phyloP scores from a whole-genome alignment of 306 rosid genomes.

The Psophocarpus tetragonolobus region DNA sequence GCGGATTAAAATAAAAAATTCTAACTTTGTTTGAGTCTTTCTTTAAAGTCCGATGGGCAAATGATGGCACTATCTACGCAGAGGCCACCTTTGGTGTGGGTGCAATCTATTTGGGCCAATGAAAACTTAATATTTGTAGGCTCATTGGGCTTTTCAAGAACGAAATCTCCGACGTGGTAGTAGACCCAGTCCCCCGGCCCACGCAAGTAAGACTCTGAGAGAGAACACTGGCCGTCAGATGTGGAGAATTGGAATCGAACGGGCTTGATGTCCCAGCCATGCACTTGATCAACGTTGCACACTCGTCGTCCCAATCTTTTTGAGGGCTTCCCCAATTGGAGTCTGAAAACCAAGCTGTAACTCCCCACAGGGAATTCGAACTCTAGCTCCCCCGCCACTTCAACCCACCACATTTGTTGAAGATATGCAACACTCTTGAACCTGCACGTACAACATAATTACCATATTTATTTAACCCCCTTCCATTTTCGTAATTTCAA shows the following conservation, averaged over 20 bases:
- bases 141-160: constrained; percentile 38
- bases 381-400: constrained; percentile 75
- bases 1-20: too few relatives aligned
- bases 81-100: constrained; percentile 92
- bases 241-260: constrained; percentile 65
- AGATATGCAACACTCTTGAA: constrained; percentile 75
- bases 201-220: constrained; percentile 49
- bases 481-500: background rate
- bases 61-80: constrained; percentile 68
- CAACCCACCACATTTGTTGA: constrained; percentile 97
- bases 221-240: constrained; percentile 65
- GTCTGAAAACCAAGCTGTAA: constrained; percentile 62
- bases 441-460: constrained; percentile 41
- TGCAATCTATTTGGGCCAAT: constrained; percentile 87
- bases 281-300: constrained; percentile 60
- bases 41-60: constrained; percentile 48
- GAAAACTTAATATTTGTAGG: constrained; percentile 60
- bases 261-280: constrained; percentile 91
- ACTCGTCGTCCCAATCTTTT: constrained; percentile 62
- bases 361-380: constrained; percentile 75
- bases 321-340: constrained; percentile 65
- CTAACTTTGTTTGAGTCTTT: constrained; percentile 24
- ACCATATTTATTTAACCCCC: background rate
- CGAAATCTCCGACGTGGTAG: constrained; percentile 71
- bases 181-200: constrained; percentile 57